phyloP scores from a whole-genome alignment of 352 stramenopile genomes.

The Phytophthora colocasiae region DNA sequence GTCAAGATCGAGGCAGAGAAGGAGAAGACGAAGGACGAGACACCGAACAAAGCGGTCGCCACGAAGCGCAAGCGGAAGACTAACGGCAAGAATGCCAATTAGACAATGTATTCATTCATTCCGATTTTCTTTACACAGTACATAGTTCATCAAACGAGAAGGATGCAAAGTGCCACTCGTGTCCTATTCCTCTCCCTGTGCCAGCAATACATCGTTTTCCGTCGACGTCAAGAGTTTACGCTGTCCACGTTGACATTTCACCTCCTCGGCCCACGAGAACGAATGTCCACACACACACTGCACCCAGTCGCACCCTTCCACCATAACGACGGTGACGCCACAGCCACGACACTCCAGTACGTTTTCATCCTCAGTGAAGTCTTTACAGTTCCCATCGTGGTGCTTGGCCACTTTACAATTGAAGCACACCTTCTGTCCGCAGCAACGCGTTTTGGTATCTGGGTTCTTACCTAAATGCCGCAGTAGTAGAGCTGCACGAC shows the following conservation, averaged over 20 bases:
- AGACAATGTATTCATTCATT: slow-evolving; percentile 58
- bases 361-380: slow-evolving; percentile 61
- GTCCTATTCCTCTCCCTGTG: slow-evolving; percentile 20
- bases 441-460: slow-evolving; percentile 58
- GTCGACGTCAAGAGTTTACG: slow-evolving; percentile 51
- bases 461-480: slow-evolving; percentile 53
- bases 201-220: slow-evolving; percentile 39
- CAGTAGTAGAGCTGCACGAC: slow-evolving; percentile 57
- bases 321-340: slow-evolving; percentile 66
- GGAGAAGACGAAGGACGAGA: slow-evolving; percentile 43
- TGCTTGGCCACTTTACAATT: slow-evolving; percentile 65
- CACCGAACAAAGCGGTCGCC: slow-evolving; percentile 40
- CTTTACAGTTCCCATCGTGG: slow-evolving; percentile 52
- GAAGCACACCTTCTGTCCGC: slow-evolving; percentile 54
- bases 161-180: background rate
- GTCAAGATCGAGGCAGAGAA: slow-evolving; percentile 73
- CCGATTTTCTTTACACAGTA: background rate
- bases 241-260: slow-evolving; percentile 58
- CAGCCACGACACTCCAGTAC: slow-evolving; percentile 65
- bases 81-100: slow-evolving; percentile 44
- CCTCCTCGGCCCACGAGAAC: slow-evolving; percentile 58
- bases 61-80: slow-evolving; percentile 51
- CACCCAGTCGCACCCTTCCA: slow-evolving; percentile 64
- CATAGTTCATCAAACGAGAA: no score
- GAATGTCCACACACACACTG: slow-evolving; percentile 60